Conservation (phyloP, 257 asterid species). For the Solanum virginianum region DNA sequence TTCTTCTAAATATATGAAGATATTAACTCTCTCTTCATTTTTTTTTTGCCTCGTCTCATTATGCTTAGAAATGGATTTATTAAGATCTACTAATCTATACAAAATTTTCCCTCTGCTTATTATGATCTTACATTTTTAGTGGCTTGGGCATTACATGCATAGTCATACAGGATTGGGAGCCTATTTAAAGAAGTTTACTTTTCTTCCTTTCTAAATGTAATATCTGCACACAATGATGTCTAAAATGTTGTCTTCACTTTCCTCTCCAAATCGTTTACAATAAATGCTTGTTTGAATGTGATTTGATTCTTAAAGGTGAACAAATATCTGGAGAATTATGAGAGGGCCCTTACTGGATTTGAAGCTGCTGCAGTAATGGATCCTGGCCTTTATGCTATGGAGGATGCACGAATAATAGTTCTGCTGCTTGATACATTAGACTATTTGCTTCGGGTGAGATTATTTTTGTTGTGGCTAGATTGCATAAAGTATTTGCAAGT, state of each 20-base stretch:
- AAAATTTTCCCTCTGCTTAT: neutral
- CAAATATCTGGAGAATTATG: conserved; percentile 87
- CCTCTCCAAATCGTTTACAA: neutral
- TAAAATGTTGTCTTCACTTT: neutral
- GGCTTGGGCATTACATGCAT: neutral
- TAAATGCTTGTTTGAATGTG: neutral
- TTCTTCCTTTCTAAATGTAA: neutral
- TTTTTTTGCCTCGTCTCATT: neutral
- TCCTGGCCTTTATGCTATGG: conserved; percentile 71
- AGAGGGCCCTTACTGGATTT: conserved; percentile 93
- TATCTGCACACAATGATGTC: neutral
- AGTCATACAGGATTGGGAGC: neutral
- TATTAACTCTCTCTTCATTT: neutral
- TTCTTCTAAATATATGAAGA: neutral
- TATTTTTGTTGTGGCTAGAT: neutral
- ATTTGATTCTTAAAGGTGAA: conserved; percentile 41
- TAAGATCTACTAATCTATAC: neutral
- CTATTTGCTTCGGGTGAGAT: conserved; percentile 49
- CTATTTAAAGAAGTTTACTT: neutral
- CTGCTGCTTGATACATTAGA: conserved; percentile 69
- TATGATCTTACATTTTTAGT: neutral
- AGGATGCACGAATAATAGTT: conserved; percentile 59
- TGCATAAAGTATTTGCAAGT: neutral
- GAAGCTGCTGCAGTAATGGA: conserved; percentile 94
- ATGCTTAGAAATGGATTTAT: neutral